Conservation (phyloP, 2,329 filamentous ascomycete genomes). For the Colletotrichum paranaense region DNA sequence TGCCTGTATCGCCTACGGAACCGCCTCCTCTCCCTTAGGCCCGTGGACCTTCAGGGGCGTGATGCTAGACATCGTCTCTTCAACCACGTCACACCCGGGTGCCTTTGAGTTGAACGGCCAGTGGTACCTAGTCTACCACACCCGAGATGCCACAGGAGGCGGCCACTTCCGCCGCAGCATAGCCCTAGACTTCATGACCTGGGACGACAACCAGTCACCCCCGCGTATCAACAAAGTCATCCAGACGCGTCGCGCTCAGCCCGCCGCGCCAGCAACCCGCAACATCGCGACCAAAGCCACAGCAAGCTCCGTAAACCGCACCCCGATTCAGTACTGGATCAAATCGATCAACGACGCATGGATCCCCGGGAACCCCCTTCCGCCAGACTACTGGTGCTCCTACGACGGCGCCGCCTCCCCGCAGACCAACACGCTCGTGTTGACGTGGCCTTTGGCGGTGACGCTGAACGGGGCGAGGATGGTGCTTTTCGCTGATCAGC, state of each 20-base stretch:
- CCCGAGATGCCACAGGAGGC: too few relatives aligned
- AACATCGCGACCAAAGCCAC: constrained; percentile 46
- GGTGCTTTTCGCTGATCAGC: constrained; percentile 45
- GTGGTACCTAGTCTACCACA: too few relatives aligned
- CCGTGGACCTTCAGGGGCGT: too few relatives aligned
- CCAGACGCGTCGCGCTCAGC: constrained; percentile 42
- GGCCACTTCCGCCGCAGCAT: too few relatives aligned
- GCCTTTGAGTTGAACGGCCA: too few relatives aligned
- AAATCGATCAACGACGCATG: constrained; percentile 46
- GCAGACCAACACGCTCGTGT: constrained; percentile 42
- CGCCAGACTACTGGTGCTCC: constrained; percentile 51
- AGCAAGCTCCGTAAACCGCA: constrained; percentile 40
- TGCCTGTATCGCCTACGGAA: too few relatives aligned
- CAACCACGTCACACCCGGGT: too few relatives aligned
- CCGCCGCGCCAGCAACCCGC: constrained; percentile 41
- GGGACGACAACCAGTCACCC: constrained; percentile 43
- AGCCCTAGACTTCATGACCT: not conserved
- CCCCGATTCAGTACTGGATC: constrained; percentile 51
- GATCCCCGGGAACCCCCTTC: constrained; percentile 45
- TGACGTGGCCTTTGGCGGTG: constrained; percentile 44
- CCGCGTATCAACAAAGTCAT: constrained; percentile 43
- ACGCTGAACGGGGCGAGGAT: constrained; percentile 44
- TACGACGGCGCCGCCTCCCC: constrained; percentile 45
- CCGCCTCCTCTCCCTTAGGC: too few relatives aligned
- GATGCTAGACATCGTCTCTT: too few relatives aligned